Evolutionary conservation across 2,329 filamentous ascomycete genomes (phyloP).

Genomic region (Calonectria naviculata): DNA sequence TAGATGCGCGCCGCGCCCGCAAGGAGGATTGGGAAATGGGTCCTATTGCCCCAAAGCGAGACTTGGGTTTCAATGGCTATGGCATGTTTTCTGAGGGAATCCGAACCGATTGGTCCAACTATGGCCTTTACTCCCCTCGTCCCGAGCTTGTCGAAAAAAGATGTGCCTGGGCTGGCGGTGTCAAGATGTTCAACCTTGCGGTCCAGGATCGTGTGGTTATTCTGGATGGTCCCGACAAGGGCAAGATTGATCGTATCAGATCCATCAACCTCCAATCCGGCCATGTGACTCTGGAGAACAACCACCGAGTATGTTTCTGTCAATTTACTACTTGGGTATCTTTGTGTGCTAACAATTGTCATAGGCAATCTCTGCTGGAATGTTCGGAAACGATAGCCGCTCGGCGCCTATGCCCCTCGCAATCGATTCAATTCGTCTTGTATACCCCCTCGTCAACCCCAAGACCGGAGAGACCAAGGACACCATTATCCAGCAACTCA

Average conservation of each 20-base stretch:
- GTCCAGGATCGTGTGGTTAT: conserved; percentile 85
- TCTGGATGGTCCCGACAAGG: conserved; percentile 80
- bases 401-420: conserved; percentile 63
- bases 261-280: conserved; percentile 65
- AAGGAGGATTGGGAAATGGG: conserved; percentile 85
- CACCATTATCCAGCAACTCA: conserved; percentile 80
- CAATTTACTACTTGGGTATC: rapidly evolving
- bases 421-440: conserved; percentile 81
- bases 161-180: conserved; percentile 66
- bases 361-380: conserved; percentile 44
- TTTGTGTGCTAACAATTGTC: conserved; percentile 1
- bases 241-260: conserved; percentile 82
- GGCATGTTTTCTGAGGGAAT: conserved; percentile 61
- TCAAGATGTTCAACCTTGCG: conserved; percentile 70
- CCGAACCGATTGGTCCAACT: conserved; percentile 50
- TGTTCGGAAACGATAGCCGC: conserved; percentile 44
- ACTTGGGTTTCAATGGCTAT: conserved; percentile 72
- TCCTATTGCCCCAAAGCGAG: conserved; percentile 79
- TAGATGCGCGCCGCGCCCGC: conserved; percentile 61
- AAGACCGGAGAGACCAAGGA: conserved; percentile 75
- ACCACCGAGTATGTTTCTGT: conserved; percentile 70
- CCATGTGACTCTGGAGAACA: conserved; percentile 69
- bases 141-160: conserved; percentile 53
- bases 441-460: conserved; percentile 78
- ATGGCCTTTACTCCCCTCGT: conserved; percentile 42